Evolutionary conservation across 1,284 basidiomycete genomes (phyloP).

Genomic region (Filobasidium uniguttulatum): DNA sequence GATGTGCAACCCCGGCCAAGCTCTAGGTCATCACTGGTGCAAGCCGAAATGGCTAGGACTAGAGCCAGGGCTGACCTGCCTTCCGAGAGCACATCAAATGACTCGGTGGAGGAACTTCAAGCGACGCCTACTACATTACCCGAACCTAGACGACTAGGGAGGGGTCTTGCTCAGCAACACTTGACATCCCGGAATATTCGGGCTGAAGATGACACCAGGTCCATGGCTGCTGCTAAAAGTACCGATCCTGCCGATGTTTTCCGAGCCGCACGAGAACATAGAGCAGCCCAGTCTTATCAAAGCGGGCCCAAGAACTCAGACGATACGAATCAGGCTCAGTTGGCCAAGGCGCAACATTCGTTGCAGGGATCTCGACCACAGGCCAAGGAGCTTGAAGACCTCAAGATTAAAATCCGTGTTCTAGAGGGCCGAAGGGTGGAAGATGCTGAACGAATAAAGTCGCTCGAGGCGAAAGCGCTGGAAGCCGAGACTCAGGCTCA

Average conservation of each 20-base stretch:
- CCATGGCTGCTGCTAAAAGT: neutral
- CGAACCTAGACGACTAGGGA: neutral
- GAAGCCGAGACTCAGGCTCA: constrained; percentile 75
- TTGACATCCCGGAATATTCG: neutral
- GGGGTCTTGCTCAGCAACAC: neutral
- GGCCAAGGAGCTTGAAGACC: constrained; percentile 50
- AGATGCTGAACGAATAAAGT: constrained; percentile 65
- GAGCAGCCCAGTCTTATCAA: neutral
- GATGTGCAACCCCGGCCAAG: no score
- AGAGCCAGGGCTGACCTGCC: no score
- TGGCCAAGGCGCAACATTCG: neutral
- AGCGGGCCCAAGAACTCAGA: neutral
- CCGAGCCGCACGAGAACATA: neutral
- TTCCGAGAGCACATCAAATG: no score
- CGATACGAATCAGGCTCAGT: neutral
- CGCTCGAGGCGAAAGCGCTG: constrained; percentile 66
- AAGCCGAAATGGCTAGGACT: no score
- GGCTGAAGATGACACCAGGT: neutral
- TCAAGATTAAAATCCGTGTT: constrained; percentile 67
- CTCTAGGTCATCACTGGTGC: no score
- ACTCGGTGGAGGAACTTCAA: neutral
- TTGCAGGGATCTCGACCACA: constrained; percentile 13
- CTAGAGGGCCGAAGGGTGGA: constrained; percentile 76
- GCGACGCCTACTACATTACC: neutral
- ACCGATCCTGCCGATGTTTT: neutral